phyloP scores from a whole-genome alignment of 352 stramenopile species.

The Bremia lactucae region DNA sequence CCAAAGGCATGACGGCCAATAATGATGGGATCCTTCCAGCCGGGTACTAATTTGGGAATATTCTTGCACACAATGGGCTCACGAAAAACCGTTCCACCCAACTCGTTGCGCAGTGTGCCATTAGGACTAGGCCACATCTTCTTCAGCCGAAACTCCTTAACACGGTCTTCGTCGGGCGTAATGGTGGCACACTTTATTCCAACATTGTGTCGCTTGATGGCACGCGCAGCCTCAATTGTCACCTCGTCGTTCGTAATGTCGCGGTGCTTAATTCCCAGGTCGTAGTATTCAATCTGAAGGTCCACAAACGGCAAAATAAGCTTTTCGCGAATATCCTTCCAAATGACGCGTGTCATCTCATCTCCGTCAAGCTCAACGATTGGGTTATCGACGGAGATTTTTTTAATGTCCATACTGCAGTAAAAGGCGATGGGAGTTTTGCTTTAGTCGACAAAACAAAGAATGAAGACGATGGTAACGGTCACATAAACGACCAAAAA shows the following conservation, averaged over 20 bases:
- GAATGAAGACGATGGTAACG: too few species aligned
- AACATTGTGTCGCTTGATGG: slow-evolving; percentile 72
- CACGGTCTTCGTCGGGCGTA: slow-evolving; percentile 76
- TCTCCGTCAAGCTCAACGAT: slow-evolving; percentile 82
- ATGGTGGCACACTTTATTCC: slow-evolving; percentile 87
- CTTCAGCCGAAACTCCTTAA: slow-evolving; percentile 77
- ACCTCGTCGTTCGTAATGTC: slow-evolving; percentile 79
- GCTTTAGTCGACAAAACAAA: slow-evolving; percentile 4
- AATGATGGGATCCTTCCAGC: slow-evolving; percentile 83
- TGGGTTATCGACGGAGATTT: slow-evolving; percentile 69
- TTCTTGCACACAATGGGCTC: slow-evolving; percentile 84
- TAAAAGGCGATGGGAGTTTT: neutral
- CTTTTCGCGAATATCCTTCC: slow-evolving; percentile 54
- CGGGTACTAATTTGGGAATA: slow-evolving; percentile 75
- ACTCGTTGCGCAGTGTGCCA: slow-evolving; percentile 78
- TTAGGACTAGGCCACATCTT: slow-evolving; percentile 82
- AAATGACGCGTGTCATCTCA: slow-evolving; percentile 81
- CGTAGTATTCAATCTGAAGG: slow-evolving; percentile 80
- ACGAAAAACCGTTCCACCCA: slow-evolving; percentile 83
- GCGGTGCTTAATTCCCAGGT: slow-evolving; percentile 66
- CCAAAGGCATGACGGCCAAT: slow-evolving; percentile 82
- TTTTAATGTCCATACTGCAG: slow-evolving; percentile 27
- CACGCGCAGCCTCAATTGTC: slow-evolving; percentile 62
- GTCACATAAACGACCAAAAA: too few species aligned
- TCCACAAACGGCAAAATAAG: slow-evolving; percentile 78